Base-by-base conservation (phyloP, 1,139 yeast species). In the Yamadazyma buinensis region DNA sequence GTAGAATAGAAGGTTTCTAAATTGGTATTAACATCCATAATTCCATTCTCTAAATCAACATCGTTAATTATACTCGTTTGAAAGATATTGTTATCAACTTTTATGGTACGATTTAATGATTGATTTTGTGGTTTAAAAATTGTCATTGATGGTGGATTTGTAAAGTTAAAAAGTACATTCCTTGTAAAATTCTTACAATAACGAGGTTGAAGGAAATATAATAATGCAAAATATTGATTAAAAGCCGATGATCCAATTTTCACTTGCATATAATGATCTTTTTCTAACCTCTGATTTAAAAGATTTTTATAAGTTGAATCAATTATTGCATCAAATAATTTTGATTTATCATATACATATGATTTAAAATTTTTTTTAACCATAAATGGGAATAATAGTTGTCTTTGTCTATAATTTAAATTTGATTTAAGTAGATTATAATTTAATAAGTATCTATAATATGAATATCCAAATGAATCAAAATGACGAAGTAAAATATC, bases 241-340 rank as follows among this genome's bases (percentile, higher is more conserved):
- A 44, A 44, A 11, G 39, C 44, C 1, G 37, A 28, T 20, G 33
- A 30, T 11, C 47, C 44, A 9, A 37, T 14, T 30, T 39, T 43
- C 2, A 40, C 25, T 25, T 36, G 26, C 11, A 37, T 11, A 23
- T 38, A 42, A 21, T 22, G 32, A 23, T 35, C 40, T 13, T 12
- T 22, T 3, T 28, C 11, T 19, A 43, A 24, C 9, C 35, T 25
- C 5, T 33, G 21, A n/a, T 29, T 18, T 13, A 36, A 14, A 15
- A 5, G 12, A 3, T 32, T n/a, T 15, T 15, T 17, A 22, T 42
- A 39, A 2, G 7, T n/a, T 10, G 7, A 5, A 17, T 38, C 38
- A 6, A 13, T 19, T 2, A 18, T 22, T 10, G 34, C 9, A 14
- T 28, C 26, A 10, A 15, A 20, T 5, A 33, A 12, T 10, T 33